Evolutionary conservation across 2,329 filamentous ascomycete species (phyloP), one percentile per base, ranked within the genome.

Genomic region (Lecanicillium sp.): DNA sequence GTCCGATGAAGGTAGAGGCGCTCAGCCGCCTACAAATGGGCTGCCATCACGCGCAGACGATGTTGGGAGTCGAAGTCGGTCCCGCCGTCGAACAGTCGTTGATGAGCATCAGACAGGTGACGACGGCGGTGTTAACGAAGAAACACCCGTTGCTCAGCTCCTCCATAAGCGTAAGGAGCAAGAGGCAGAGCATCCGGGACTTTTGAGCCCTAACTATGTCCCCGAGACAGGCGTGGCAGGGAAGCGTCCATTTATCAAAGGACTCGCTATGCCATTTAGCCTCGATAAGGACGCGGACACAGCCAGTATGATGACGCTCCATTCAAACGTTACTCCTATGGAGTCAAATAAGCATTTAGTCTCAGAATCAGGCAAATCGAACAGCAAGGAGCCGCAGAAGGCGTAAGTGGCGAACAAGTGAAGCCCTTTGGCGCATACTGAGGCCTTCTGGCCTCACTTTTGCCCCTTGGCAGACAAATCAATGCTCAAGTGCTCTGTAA

Each of bases 251-350:
- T 78, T 78, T 33, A 67, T 83, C 5, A 77, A 75, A 15, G 80
- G 82, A 1, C 74, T 87, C 18, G 82, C 84, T 0, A 72, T 85
- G 48, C 84, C 84, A 0, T 89, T 89, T 52, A 83, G 75, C 41
- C 56, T 89, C 12, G 71, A 72, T 37, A 73, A 72, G 46, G 71
- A 82, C 15, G 72, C 73, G 2, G 72, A 76, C 4, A 83, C 77
- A 14, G 80, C 80, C 1, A 86, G 81, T 59, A 85, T 83, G 71
- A 61, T 81, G 37, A 86, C 83, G 0, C 58, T 87, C 15, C 63
- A 67, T 27, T 75, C 73, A 9, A 51, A 55, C 13, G 41, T 41
- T 14, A 59, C 48, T 12, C 53, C 52, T 4, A 37, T 22, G 29
- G 41, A 43, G 13, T 15, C 18, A 4, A 43, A 36, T 29, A 39